Evolutionary conservation across 2,329 filamentous ascomycete species (phyloP).

Genomic region (Colletotrichum ledebouriae): DNA sequence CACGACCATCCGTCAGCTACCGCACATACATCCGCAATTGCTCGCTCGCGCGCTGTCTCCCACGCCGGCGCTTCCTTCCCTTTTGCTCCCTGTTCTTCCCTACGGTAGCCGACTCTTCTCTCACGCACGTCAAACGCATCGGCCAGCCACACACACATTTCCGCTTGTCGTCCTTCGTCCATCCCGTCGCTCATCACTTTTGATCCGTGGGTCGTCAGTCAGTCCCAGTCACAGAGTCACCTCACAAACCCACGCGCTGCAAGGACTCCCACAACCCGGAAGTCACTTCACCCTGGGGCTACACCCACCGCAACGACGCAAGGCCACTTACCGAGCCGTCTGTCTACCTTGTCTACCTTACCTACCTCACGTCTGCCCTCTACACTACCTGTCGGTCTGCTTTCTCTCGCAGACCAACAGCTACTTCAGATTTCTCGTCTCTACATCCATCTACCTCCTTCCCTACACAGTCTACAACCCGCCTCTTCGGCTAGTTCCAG

Average conservation of each 20-base stretch:
- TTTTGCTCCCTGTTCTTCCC: constrained; percentile 22
- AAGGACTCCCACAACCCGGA: not conserved
- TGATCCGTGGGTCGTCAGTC: not conserved
- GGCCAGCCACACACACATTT: constrained; percentile 25
- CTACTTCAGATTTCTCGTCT: constrained; percentile 19
- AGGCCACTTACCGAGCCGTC: constrained; percentile 14
- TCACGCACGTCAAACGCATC: constrained; percentile 26
- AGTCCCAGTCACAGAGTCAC: constrained; percentile 12
- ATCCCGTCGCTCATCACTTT: not conserved
- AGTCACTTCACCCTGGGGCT: constrained; percentile 21
- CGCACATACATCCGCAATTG: constrained; percentile 14
- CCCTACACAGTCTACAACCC: not conserved
- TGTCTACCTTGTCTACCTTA: constrained; percentile 19
- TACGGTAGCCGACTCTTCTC: constrained; percentile 16
- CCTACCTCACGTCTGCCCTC: not conserved
- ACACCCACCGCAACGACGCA: constrained; percentile 33
- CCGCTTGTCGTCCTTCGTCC: constrained; percentile 1
- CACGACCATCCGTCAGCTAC: not conserved
- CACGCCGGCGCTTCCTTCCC: constrained; percentile 27
- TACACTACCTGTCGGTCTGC: not conserved
- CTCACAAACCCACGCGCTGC: not conserved
- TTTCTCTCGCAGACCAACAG: constrained; percentile 8
- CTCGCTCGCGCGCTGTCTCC: constrained; percentile 6
- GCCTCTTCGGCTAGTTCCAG: constrained; percentile 15
- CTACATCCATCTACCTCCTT: constrained; percentile 26